Percentiles rank a stretch among this genome's conserved stretches.
phyloP scores from a whole-genome alignment of 2,329 filamentous ascomycete species.

The Fusarium caatingaense region DNA sequence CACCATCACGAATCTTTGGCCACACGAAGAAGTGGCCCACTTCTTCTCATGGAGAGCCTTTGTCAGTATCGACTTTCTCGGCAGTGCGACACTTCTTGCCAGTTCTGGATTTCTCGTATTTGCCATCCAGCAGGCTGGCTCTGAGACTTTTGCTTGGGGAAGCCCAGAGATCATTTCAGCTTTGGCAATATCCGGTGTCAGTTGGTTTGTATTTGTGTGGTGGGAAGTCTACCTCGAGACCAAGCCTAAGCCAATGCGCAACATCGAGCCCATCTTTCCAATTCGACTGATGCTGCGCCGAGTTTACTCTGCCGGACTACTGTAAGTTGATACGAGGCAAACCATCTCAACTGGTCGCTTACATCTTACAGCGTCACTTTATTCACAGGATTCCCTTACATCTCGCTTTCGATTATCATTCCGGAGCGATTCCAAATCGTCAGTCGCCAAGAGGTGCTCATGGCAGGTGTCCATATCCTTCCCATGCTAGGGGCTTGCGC shows the following conservation, averaged over 20 bases:
- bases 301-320: constrained; percentile 62
- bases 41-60: constrained; percentile 57
- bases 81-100: constrained; percentile 61
- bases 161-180: constrained; percentile 62
- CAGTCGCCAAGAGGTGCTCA: constrained; percentile 63
- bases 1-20: constrained; percentile 61
- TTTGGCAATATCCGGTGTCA: constrained; percentile 59
- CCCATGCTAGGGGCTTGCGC: constrained; percentile 69
- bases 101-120: constrained; percentile 67
- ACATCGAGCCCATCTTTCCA: constrained; percentile 67
- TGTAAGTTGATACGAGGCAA: constrained; percentile 53
- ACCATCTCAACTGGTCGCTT: background rate
- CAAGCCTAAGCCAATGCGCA: constrained; percentile 49
- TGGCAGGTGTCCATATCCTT: constrained; percentile 67
- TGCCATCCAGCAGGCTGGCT: constrained; percentile 67
- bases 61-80: constrained; percentile 63
- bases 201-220: constrained; percentile 60
- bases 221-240: constrained; percentile 63
- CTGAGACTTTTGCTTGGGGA: constrained; percentile 63
- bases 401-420: constrained; percentile 67
- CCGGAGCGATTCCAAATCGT: constrained; percentile 72
- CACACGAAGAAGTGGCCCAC: constrained; percentile 51
- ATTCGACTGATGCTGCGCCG: constrained; percentile 59
- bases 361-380: constrained; percentile 61
- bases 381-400: constrained; percentile 67